Evolutionary conservation across 441 rosid genomes (phyloP), one percentile per base, ranked within the genome.

Genomic region (Croton laevigatus): DNA sequence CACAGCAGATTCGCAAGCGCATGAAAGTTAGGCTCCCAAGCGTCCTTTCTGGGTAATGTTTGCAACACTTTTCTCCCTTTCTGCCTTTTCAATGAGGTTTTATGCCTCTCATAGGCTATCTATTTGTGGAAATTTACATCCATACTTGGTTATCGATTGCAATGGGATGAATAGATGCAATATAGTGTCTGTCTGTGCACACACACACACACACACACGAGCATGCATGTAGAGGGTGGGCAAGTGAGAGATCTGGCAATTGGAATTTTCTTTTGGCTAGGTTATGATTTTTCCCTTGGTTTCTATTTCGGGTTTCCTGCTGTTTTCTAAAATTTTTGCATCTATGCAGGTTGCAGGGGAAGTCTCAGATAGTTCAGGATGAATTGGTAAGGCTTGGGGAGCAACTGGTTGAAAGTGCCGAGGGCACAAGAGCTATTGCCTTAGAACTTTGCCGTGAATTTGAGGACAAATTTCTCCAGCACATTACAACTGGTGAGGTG

Each of bases 361-460:
- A 90, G 82, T 87, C 92, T 75, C 93, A 91, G 76, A 82, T 77
- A 22, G 85, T 91, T 77, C 93, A 87, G 86, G 91, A 91, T 73
- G 96, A 94, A 78, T 76, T 93, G 78, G 79, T 84, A 37, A 85
- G 91, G 83, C 87, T 94, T 75, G 98, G 97, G 66, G 97, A 86
- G 77, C 86, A 82, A 70, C 82, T 91, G 86, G 89, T 90, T 79
- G 73, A 73, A 71, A 88, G 87, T 81, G 76, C 90, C 71, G 97
- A 91, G 82, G 97, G 98, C 69, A 91, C 98, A 58, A 85, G 88
- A 82, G 97, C 97, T 69, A 68, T 94, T 51, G 98, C 97, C 52
- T 86, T 94, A 87, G 96, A 91, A 86, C 87, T 94, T 59, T 94
- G 98, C 77, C 98, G 98, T 73, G 97, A 93, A 76, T 93, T 93